Conservation (phyloP, 2,329 filamentous ascomycete species). For the Penicillium frequentans region DNA sequence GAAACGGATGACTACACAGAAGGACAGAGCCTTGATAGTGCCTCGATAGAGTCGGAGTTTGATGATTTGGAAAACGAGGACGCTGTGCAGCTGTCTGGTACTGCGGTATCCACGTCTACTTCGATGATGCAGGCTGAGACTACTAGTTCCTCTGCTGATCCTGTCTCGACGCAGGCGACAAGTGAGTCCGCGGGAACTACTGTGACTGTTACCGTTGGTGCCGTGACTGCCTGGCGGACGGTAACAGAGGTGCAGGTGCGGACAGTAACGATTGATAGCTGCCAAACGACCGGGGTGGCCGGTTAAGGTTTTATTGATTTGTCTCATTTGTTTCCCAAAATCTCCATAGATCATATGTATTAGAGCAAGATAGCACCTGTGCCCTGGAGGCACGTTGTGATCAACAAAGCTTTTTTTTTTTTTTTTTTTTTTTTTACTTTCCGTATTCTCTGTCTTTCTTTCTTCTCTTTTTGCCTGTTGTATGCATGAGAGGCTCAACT, state of each 20-base stretch:
- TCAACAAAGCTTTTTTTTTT: background rate
- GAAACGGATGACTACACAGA: constrained; percentile 24
- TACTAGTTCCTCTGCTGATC: background rate
- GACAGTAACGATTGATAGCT: constrained; percentile 22
- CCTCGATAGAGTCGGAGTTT: constrained; percentile 41
- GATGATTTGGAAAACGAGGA: constrained; percentile 24
- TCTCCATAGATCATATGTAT: background rate
- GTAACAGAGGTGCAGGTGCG: constrained; percentile 8
- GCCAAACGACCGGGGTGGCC: constrained; percentile 16
- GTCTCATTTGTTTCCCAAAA: background rate
- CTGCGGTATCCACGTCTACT: constrained; percentile 2
- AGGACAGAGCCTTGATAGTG: constrained; percentile 39
- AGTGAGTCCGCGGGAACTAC: background rate
- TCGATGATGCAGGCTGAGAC: background rate
- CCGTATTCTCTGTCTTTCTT: too few species aligned
- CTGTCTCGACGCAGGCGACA: background rate
- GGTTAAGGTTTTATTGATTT: background rate
- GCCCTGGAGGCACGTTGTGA: background rate
- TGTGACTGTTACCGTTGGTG: constrained; percentile 3
- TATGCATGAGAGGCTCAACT: background rate
- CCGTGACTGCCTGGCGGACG: constrained; percentile 29
- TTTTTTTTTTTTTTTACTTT: background rate
- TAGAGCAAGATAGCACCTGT: too few species aligned
- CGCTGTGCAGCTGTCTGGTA: background rate
- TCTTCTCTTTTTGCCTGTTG: background rate